Base-by-base conservation (phyloP, 768 basidiomycete genomes). In the Termitomyces sp. region DNA sequence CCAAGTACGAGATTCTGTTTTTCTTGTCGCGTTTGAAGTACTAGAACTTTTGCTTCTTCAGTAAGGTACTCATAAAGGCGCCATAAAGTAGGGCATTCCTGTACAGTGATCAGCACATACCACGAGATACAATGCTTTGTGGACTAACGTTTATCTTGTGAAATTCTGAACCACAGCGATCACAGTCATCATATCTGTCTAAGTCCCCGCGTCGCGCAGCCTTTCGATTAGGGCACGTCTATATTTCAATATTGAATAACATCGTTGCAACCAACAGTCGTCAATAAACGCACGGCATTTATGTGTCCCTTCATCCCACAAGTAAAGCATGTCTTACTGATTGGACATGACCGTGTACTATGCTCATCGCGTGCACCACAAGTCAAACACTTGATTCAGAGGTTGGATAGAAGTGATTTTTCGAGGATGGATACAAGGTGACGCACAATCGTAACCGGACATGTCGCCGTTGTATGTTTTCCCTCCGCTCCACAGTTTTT, bases 31-130 rank as follows among this genome's bases (percentile, higher is more conserved):
- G 58, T 62, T 17, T 67, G 64, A 2, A 86, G 67, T 42, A 78
- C 78, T 6, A 63, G 58, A 11, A 68, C 64, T 31, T 80, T 80
- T 44, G 81, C 83, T 11, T 77, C 75, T 15, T 81, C 80, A 3
- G 76, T 72, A 30, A 87, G 74, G 60, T 92, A 92, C 40, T 84
- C 79, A 62, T 93, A 93, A 61, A 90, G 71, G 41, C 91, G 78
- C 91, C 91, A 93, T 58, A 86, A 73, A 3, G 86, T 87, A 7
- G 89, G 89, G 61, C 91, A 93, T 79, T 91, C 89, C 90, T 93
- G 58, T 30, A 45, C 5, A 26, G 3, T 31, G 10, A 37, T 53
- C 37, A 54, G 31, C 3, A 38, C 23, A 4, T n/a, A n/a, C 11
- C 21, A 21, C 19, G 12, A 17, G 9, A 17, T 37, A 26, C 21